Evolutionary conservation across 164 flowering plant species (phyloP), one percentile per base, ranked within the genome.

Genomic region (Buxus sempervirens): DNA sequence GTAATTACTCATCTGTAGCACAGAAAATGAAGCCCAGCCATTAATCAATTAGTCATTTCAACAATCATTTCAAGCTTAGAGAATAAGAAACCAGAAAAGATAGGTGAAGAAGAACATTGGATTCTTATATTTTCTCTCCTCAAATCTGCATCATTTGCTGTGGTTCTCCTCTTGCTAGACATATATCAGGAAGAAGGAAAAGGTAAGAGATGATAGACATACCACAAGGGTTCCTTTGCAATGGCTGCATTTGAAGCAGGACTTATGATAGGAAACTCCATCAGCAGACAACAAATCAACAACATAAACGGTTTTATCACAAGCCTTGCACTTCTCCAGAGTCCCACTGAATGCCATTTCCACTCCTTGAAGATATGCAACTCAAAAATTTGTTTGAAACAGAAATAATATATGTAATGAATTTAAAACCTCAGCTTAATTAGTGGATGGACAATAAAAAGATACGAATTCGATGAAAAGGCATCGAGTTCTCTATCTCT

Each of bases 241-340:
- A 18, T 86, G 90, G 68, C 83, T 84, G 79, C 90, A 86, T 76
- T 74, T 86, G 83, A 86, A 86, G 82, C 90, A 86, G 22, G 82
- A 72, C 75, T 83, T 86, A 58, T 86, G 90, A 64, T 79, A 84
- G 60, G 78, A 22, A 28, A 76, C 68, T 12, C 88, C 88, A 76
- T 86, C 90, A 19, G 86, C 88, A 5, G 86, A 75, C 48, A 86
- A 21, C 76, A 75, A 58, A 58, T 86, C 90, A 58, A 84, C 79
- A 48, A 84, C 77, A 70, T 86, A 82, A 24, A 86, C 88, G 8
- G 86, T 84, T 74, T 84, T 86, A 45, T 80, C 85, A 22, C 90
- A 86, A 9, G 82, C 85, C 67, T 76, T 86, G 66, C 90, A 86
- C 73, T 84, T 86, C 55, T 86, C 72, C 36, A 75, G 72, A 23